Evolutionary conservation across 345 rosid species (phyloP).

Genomic region (Mangifera indica): DNA sequence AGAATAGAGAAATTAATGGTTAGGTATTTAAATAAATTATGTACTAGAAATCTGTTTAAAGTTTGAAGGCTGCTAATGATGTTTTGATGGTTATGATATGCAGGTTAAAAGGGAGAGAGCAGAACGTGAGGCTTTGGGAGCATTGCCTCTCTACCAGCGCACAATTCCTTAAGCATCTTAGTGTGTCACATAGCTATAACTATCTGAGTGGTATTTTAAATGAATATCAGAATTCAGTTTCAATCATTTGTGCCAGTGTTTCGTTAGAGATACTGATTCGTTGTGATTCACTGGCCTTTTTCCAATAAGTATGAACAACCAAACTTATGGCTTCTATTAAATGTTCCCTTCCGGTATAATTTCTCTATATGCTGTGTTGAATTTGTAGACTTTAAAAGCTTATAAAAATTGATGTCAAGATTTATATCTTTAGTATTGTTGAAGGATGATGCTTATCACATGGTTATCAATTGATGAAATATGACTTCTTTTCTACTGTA

Average conservation of each 20-base stretch:
- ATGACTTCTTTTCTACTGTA: not conserved
- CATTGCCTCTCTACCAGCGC: constrained; percentile 89
- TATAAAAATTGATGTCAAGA: not conserved
- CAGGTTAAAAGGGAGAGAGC: constrained; percentile 83
- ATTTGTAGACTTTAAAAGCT: not conserved
- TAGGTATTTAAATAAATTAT: too few species aligned
- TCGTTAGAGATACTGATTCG: constrained; percentile 2
- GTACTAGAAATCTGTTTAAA: not conserved
- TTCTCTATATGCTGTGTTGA: not conserved
- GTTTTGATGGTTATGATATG: constrained; percentile 15
- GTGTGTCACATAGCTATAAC: constrained; percentile 9
- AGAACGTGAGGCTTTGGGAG: constrained; percentile 92
- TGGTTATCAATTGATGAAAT: not conserved
- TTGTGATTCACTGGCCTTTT: constrained; percentile 13
- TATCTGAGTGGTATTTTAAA: constrained; percentile 9
- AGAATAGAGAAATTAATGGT: too few species aligned
- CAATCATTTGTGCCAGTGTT: constrained; percentile 12
- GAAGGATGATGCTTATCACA: not conserved
- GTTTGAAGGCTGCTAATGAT: not conserved
- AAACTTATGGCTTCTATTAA: not conserved
- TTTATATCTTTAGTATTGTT: not conserved
- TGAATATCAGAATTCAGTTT: constrained; percentile 12
- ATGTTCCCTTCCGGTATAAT: constrained; percentile 14
- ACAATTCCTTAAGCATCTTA: constrained; percentile 56
- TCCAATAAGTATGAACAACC: constrained; percentile 19